Base-by-base conservation (phyloP, 805 yeast genomes). In the Monosporozyma siamensis region DNA sequence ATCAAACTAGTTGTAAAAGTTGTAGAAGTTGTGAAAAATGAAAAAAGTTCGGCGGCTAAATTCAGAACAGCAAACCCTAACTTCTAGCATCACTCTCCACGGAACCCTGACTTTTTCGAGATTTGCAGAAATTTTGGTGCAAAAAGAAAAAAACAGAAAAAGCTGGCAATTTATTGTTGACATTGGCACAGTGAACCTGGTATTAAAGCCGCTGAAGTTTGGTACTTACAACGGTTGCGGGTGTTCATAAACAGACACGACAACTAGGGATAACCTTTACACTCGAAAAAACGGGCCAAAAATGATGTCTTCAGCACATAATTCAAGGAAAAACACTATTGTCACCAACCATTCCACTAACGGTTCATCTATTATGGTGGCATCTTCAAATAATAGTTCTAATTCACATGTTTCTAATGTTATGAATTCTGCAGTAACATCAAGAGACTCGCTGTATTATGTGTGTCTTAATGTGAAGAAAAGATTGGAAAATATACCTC, bases 361-460 rank as follows among this genome's bases (percentile, higher is more conserved):
- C 5, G 35, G 23, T 6, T 32, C 35, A 9, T 32, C 35, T 4
- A 32, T 32, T 4, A 8, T 32, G 23, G 18, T 32, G 3, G 18
- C 35, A 9, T 18, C 35, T 8, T 32, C 35, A 18, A 32, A 32
- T 11, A 20, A 32, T 11, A 9, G n/a, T 8, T 32, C 35, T 3
- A 20, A 11, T 18, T 32, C 35, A 10, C 35, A 32, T 32, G 18
- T 32, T 2, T 32, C 35, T n/a, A 55, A 72, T 60, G 69, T 75
- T 38, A 75, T 84, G 77, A 84, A 83, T 61, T 71, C 71, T 49
- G 72, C 70, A 46, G 82, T 82, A 4, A 65, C 72, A 18, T 76
- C 78, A 17, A 66, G 70, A 40, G 89, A 81, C 46, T 86, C 89
- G 26, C 64, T 86, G 21, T 84, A 76, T 58, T 79, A 80, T 58